A percentile compares a stretch with the other conserved stretches of the same genome.
These are phyloP conservation scores for Iris pallida DNA, from an alignment of 116 monocot genomes.

Conservation along the genomic window DNA sequence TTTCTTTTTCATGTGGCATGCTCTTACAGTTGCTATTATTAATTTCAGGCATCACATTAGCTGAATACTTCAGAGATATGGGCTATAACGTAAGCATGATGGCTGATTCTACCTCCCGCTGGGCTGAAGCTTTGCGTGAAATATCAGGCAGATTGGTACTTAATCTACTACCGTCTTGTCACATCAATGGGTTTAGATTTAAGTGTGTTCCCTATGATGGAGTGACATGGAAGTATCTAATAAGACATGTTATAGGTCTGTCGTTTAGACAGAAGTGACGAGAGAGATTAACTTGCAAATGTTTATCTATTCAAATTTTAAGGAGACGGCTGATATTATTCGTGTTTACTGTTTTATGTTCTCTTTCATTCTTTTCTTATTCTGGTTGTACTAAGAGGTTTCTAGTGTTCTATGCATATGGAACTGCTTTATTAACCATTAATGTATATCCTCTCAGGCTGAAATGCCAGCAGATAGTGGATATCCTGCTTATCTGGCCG, in stretches of 20 bases:
- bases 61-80: conserved; percentile 99
- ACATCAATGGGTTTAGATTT: no score
- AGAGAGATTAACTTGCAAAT: no score
- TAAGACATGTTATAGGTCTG: no score
- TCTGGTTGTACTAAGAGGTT: no score
- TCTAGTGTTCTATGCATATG: neutral
- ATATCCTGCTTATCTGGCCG: conserved; percentile 98
- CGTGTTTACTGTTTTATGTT: no score
- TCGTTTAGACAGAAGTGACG: no score
- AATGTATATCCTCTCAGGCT: conserved; percentile 45
- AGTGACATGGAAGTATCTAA: no score
- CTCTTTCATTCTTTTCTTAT: no score
- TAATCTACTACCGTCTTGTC: neutral
- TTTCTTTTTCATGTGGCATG: neutral
- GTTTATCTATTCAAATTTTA: no score
- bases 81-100: conserved; percentile 99
- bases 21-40: neutral
- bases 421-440: conserved; percentile 4
- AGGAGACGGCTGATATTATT: no score
- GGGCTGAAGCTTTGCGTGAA: conserved; percentile 99
- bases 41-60: conserved; percentile 85
- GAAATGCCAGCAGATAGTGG: conserved; percentile 99
- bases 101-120: conserved; percentile 99
- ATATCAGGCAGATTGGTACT: conserved; percentile 97
- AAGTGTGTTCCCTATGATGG: no score